phyloP scores from a whole-genome alignment of 2,329 filamentous ascomycete species.

The Cytospora chrysosperma region DNA sequence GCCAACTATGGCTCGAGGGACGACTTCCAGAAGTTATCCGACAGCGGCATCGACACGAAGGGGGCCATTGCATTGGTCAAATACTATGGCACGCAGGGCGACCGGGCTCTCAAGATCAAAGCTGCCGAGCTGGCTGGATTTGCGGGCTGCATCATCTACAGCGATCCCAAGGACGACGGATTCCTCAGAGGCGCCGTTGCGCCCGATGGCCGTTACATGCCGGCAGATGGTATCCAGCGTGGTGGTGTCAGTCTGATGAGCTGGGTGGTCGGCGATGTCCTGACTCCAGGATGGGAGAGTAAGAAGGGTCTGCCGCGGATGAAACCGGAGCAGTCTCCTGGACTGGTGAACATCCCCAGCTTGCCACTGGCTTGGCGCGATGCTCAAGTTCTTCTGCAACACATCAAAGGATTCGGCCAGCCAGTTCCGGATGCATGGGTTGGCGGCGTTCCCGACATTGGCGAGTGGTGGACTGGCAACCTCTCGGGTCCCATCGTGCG shows the following conservation, averaged over 20 bases:
- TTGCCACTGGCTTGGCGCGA: constrained; percentile 88
- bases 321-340: constrained; percentile 66
- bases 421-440: constrained; percentile 69
- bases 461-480: constrained; percentile 84
- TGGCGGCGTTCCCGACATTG: constrained; percentile 72
- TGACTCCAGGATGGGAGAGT: constrained; percentile 85
- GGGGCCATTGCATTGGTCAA: constrained; percentile 83
- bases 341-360: constrained; percentile 81
- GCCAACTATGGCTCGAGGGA: constrained; percentile 86
- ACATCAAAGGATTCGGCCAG: constrained; percentile 72
- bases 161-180: constrained; percentile 82
- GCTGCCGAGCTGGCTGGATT: constrained; percentile 85
- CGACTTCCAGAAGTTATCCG: constrained; percentile 73
- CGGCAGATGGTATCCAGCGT: constrained; percentile 77
- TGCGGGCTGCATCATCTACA: constrained; percentile 87
- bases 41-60: constrained; percentile 69
- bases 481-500: constrained; percentile 72
- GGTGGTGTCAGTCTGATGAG: constrained; percentile 78
- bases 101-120: constrained; percentile 81
- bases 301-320: constrained; percentile 63
- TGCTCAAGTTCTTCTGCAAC: constrained; percentile 74
- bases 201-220: constrained; percentile 77
- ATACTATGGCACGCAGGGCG: constrained; percentile 71
- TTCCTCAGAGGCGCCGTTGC: constrained; percentile 71
- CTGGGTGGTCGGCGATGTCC: constrained; percentile 84